Conservation (phyloP, 768 basidiomycete species). For the Pleurotus tuber-regium region DNA sequence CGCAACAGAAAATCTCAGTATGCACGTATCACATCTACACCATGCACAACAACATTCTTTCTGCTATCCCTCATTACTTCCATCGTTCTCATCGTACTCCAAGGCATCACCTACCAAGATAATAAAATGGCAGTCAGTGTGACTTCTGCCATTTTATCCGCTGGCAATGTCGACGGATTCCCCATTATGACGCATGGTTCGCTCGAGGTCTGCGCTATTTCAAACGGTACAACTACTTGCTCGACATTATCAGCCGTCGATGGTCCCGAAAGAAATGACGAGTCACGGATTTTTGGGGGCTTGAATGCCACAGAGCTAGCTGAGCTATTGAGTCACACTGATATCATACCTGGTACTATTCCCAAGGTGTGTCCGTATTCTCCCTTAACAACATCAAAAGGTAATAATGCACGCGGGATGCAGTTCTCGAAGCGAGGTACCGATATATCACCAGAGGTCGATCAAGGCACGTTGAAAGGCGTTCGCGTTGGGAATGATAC, state of each 20-base stretch:
- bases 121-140: conserved; percentile 32
- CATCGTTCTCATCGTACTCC: conserved; percentile 37
- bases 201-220: conserved; percentile 6
- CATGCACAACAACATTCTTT: conserved; percentile 47
- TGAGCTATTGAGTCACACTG: no score
- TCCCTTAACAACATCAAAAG: no score
- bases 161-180: neutral
- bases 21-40: conserved; percentile 46
- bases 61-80: conserved; percentile 41
- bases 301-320: conserved; percentile 4
- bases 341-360: no score
- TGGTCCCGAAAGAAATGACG: neutral
- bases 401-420: neutral
- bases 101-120: conserved; percentile 34
- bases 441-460: conserved; percentile 7
- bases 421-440: neutral
- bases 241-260: neutral
- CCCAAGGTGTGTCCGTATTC: conserved; percentile 1
- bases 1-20: conserved; percentile 30
- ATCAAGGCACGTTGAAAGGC: conserved; percentile 8
- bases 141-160: conserved; percentile 29
- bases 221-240: neutral
- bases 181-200: neutral
- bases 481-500: conserved; percentile 2
- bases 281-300: neutral